phyloP scores from a whole-genome alignment of 768 basidiomycete genomes.

The Pholiota molesta region DNA sequence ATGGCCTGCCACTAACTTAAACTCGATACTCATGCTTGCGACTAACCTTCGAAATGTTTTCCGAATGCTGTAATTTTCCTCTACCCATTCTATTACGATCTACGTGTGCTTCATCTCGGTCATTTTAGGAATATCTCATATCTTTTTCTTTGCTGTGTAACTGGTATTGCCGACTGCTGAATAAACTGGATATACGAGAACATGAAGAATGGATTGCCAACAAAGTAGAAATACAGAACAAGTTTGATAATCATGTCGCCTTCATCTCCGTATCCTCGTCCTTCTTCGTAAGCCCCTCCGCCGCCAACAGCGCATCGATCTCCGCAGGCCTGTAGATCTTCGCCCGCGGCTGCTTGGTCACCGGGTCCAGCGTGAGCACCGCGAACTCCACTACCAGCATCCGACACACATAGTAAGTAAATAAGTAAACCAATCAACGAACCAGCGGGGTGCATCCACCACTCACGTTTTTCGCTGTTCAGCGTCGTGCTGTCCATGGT shows the following conservation, averaged over 20 bases:
- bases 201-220: constrained; percentile 5
- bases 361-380: constrained; percentile 83
- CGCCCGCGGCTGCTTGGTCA: constrained; percentile 77
- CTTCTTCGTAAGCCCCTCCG: constrained; percentile 87
- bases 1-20: constrained; percentile 74
- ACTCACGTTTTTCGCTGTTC: constrained; percentile 93
- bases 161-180: background rate
- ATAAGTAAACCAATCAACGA: too few species aligned
- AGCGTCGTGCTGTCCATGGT: constrained; percentile 99
- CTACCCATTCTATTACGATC: constrained; percentile 3
- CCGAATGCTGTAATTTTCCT: constrained; percentile 11
- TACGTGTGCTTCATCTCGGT: background rate
- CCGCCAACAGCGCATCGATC: constrained; percentile 79
- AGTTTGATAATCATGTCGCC: constrained; percentile 34
- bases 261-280: constrained; percentile 84
- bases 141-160: background rate
- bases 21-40: background rate
- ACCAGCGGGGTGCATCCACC: background rate
- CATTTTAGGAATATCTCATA: background rate
- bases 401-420: too few species aligned
- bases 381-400: constrained; percentile 85
- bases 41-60: background rate
- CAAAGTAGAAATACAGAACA: constrained; percentile 30
- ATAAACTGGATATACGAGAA: background rate
- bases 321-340: constrained; percentile 92